Percentiles rank a stretch among this genome's conserved stretches.
Conservation (phyloP, 2,329 filamentous ascomycete genomes). For the Drechslerella coelobrocha region DNA sequence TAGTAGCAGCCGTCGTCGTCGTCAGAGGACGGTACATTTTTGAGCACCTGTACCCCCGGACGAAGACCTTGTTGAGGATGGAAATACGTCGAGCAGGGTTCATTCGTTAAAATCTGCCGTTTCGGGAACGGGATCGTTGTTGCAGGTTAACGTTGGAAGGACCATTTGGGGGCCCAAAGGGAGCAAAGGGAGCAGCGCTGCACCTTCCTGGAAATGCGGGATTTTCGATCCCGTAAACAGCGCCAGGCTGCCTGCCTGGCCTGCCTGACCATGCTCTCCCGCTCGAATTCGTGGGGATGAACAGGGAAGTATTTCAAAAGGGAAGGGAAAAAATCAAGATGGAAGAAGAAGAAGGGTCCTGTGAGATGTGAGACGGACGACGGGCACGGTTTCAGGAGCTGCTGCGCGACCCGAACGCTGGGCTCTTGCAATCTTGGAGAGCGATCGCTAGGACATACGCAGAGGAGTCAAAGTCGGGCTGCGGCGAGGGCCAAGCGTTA, state of each 20-base stretch:
- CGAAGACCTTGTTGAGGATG: background rate
- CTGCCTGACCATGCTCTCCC: too few relatives aligned
- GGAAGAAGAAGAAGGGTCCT: background rate
- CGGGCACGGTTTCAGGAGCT: slow-evolving; percentile 1
- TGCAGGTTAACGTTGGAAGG: background rate
- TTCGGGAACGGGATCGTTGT: background rate
- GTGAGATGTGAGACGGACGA: slow-evolving; percentile 1
- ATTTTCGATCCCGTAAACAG: background rate
- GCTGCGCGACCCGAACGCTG: too few relatives aligned
- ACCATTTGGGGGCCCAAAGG: background rate
- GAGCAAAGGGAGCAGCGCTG: background rate
- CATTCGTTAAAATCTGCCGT: background rate
- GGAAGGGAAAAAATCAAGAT: too few relatives aligned
- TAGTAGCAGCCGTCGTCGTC: background rate
- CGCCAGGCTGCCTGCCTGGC: background rate
- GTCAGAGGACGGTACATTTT: background rate
- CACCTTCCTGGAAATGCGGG: slow-evolving; percentile 1
- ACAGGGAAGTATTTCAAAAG: too few relatives aligned
- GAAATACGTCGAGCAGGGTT: background rate
- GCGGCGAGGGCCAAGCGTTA: background rate
- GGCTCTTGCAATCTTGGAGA: background rate
- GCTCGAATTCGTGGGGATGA: too few relatives aligned
- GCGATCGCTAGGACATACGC: background rate
- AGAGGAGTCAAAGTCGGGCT: slow-evolving; percentile 1
- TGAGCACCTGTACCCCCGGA: background rate